A percentile compares a stretch with the other conserved stretches of the same genome.
phyloP scores from a whole-genome alignment of 768 basidiomycete species.

The Trametes cubensis region DNA sequence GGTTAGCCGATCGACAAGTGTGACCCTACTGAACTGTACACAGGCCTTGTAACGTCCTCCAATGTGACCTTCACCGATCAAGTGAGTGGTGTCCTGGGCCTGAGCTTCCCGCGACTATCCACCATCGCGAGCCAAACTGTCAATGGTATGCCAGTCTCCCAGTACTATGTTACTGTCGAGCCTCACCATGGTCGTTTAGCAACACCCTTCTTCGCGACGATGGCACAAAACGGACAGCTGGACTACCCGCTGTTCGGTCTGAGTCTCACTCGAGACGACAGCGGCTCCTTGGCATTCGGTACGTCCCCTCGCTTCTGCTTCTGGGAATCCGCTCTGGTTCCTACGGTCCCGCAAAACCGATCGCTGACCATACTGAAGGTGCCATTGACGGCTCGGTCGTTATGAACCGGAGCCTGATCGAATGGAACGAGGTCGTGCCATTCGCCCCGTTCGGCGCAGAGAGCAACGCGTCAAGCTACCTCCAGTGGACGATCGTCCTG shows the following conservation, averaged over 20 bases:
- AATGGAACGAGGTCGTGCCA: constrained; percentile 75
- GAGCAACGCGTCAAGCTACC: constrained; percentile 65
- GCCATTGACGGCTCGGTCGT: constrained; percentile 76
- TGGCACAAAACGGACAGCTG: constrained; percentile 64
- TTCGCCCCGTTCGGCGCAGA: constrained; percentile 66
- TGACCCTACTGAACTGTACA: not conserved
- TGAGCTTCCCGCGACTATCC: constrained; percentile 78
- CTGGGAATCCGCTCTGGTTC: not conserved
- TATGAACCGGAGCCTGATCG: constrained; percentile 56
- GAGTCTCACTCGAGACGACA: constrained; percentile 58
- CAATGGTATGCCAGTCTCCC: constrained; percentile 47
- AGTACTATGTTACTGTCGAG: not conserved
- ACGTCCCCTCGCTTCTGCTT: constrained; percentile 9
- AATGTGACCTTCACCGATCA: constrained; percentile 66
- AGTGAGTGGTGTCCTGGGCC: constrained; percentile 71
- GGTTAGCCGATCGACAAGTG: not conserved
- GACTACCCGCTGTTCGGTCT: constrained; percentile 81
- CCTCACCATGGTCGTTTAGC: constrained; percentile 43
- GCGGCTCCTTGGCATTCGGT: constrained; percentile 71
- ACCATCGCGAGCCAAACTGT: constrained; percentile 48
- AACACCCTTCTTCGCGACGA: constrained; percentile 64
- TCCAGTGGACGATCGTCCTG: constrained; percentile 75
- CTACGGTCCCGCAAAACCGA: not conserved
- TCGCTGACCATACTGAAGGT: constrained; percentile 45
- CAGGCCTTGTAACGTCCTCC: constrained; percentile 63